Base-by-base conservation (phyloP, 139 green algal species). In the Coccomyxa sp. region DNA sequence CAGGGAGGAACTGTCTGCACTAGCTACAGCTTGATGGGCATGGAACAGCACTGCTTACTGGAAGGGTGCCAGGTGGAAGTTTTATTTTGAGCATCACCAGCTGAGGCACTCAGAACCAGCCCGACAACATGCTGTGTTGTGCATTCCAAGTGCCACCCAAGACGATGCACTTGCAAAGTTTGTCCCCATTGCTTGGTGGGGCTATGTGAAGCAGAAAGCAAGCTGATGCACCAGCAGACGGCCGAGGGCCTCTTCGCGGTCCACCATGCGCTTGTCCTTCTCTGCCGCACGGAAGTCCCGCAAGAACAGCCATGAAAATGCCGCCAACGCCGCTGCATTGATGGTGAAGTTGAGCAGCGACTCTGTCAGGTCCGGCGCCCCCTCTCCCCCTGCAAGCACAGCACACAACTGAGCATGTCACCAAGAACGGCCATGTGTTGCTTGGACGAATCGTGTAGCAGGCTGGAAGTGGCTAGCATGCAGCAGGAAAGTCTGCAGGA, bases 311-410 rank as follows among this genome's bases (percentile, higher is more conserved):
- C 92, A 94, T 12, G 68, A 86, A 27, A 97, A 84, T 17, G 91
- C 83, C 0, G 78, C 87, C 71, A 97, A 59, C 0, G 90, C 94
- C 0, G 79, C 87, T 0, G 77, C 31, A 88, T 98, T 98, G 88
- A 98, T 92, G 58, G 83, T 91, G 71, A 98, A 86, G 85, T 98
- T 98, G 76, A 91, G 87, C 21, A 97, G 79, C 18, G 92, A 91
- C 75, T 96, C 92, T 32, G 77, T 85, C 38, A 97, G 32, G 30
- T 95, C 91, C 30, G 92, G 92, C 13, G 93, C 94, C n/a, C 85
- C 93, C 13, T 91, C 85, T 23, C 88, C 90, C 38, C 90, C 94
- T 95, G 85, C 45, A 28, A 25, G 0, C 45, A 0, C 30, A 81
- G n/a, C 38, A 23, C 75, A 10, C 25, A 79, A 75, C 25, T 63